Evolutionary conservation across 202 grass and related monocot species (phyloP).

Genomic region (Carex arenaria): DNA sequence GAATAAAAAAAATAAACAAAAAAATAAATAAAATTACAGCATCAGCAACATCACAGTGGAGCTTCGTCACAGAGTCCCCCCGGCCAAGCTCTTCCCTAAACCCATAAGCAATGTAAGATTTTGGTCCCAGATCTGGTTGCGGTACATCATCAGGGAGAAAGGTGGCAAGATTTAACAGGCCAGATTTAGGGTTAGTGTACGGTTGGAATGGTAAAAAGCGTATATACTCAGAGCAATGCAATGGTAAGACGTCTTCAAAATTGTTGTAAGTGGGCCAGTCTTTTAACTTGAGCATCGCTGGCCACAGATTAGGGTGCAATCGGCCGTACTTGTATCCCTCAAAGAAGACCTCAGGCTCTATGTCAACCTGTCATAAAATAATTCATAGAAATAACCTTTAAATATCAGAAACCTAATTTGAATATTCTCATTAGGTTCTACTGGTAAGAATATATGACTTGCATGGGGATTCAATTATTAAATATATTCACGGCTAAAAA

Average conservation of each 20-base stretch:
- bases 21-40: slow-evolving; percentile 71
- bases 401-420: neutral
- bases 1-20: neutral
- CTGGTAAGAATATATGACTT: too few species aligned
- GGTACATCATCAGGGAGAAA: slow-evolving; percentile 53
- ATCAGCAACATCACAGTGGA: slow-evolving; percentile 93
- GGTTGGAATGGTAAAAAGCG: slow-evolving; percentile 65
- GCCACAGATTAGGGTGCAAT: slow-evolving; percentile 59
- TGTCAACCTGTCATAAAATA: slow-evolving; percentile 52
- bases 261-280: slow-evolving; percentile 85
- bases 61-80: slow-evolving; percentile 91
- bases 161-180: slow-evolving; percentile 61
- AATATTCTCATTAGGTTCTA: neutral
- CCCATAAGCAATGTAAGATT: slow-evolving; percentile 98
- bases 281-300: slow-evolving; percentile 90
- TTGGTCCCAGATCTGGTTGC: slow-evolving; percentile 88
- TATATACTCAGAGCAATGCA: slow-evolving; percentile 53
- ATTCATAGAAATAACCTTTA: neutral
- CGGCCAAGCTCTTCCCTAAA: slow-evolving; percentile 63
- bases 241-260: slow-evolving; percentile 83
- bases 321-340: slow-evolving; percentile 52
- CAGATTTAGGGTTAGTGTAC: slow-evolving; percentile 78
- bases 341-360: slow-evolving; percentile 55
- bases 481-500: neutral
- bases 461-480: too few species aligned